phyloP scores from a whole-genome alignment of 768 basidiomycete species.

The Pulveroboletus frians region DNA sequence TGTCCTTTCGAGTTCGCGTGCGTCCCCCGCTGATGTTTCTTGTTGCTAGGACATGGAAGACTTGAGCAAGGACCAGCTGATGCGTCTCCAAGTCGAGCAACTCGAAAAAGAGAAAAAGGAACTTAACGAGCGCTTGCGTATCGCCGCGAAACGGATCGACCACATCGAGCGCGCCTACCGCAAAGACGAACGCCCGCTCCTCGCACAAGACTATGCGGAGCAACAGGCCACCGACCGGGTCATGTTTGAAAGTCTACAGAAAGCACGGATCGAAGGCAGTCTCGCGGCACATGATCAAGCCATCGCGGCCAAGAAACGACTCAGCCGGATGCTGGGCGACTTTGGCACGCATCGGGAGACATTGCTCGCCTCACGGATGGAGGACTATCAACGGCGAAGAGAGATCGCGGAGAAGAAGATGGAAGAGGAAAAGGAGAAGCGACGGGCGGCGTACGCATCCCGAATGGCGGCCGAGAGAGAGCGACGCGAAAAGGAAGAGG shows the following conservation, averaged over 20 bases:
- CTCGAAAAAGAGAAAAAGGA: slow-evolving; percentile 96
- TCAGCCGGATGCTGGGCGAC: slow-evolving; percentile 70
- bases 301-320: slow-evolving; percentile 67
- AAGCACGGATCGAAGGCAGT: slow-evolving; percentile 50
- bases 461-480: slow-evolving; percentile 45
- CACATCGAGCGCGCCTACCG: slow-evolving; percentile 93
- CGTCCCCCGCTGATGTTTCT: background rate
- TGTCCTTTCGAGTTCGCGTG: slow-evolving; percentile 29
- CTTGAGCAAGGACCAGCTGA: slow-evolving; percentile 79
- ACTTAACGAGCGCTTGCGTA: slow-evolving; percentile 71
- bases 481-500: slow-evolving; percentile 23
- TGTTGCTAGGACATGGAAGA: slow-evolving; percentile 65
- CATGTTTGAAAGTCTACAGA: slow-evolving; percentile 60
- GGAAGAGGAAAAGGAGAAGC: slow-evolving; percentile 78
- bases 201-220: slow-evolving; percentile 77
- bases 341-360: slow-evolving; percentile 49
- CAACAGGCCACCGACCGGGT: slow-evolving; percentile 77
- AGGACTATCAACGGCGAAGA: slow-evolving; percentile 59
- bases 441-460: slow-evolving; percentile 55
- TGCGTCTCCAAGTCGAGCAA: slow-evolving; percentile 88
- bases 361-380: slow-evolving; percentile 53
- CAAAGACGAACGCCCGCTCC: slow-evolving; percentile 84
- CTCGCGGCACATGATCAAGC: slow-evolving; percentile 57
- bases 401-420: slow-evolving; percentile 58
- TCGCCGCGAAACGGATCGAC: slow-evolving; percentile 85